Conservation (phyloP, 768 basidiomycete species). For the Cyclocybe aegerita region DNA sequence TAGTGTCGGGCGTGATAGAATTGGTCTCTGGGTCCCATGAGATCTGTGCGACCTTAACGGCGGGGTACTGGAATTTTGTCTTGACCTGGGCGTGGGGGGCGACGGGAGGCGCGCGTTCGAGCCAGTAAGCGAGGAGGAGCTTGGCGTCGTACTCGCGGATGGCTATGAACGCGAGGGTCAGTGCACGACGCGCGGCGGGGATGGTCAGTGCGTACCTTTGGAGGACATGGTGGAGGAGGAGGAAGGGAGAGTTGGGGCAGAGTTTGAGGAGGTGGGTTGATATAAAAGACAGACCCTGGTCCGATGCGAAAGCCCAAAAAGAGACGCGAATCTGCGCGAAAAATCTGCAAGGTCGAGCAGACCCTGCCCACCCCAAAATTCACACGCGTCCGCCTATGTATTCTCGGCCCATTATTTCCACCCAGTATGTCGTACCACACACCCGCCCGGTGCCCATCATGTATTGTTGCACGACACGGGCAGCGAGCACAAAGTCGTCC, state of each 20-base stretch:
- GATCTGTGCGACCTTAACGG: conserved; percentile 82
- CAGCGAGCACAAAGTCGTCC: no score
- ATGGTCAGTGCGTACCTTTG: conserved; percentile 32
- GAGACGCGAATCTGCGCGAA: conserved; percentile 14
- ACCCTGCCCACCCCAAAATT: conserved; percentile 26
- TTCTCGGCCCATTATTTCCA: conserved; percentile 17
- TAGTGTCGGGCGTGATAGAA: conserved; percentile 47
- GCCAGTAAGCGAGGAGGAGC: conserved; percentile 96
- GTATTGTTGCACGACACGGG: no score
- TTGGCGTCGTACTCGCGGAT: conserved; percentile 99
- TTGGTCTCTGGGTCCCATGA: conserved; percentile 77
- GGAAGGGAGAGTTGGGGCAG: conserved; percentile 10
- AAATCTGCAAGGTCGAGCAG: neutral
- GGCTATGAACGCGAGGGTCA: conserved; percentile 26
- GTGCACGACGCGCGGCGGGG: conserved; percentile 2
- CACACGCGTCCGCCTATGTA: conserved; percentile 21
- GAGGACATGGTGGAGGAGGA: conserved; percentile 40
- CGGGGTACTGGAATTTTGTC: conserved; percentile 63
- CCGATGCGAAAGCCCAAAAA: conserved; percentile 20
- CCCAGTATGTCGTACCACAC: neutral
- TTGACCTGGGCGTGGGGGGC: conserved; percentile 54
- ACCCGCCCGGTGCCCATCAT: no score
- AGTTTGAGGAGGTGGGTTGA: conserved; percentile 12
- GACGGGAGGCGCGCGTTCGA: conserved; percentile 83
- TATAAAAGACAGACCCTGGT: conserved; percentile 26